Evolutionary conservation across 441 rosid species (phyloP), one percentile per base, ranked within the genome.

Genomic region (Pelargonium myrrhifolium): DNA sequence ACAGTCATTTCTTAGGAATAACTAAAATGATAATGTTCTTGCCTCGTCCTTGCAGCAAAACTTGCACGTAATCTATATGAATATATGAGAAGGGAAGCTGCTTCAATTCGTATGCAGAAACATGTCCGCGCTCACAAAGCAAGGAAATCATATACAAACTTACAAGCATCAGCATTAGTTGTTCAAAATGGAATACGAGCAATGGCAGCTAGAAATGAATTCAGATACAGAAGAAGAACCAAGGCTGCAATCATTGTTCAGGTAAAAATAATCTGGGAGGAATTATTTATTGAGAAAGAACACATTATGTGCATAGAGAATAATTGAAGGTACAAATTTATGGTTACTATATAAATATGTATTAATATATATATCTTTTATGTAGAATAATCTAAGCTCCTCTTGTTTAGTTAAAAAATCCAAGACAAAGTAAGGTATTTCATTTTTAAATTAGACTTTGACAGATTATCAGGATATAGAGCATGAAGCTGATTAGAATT

Each of bases 171-270:
- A 72, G 90, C 94, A 22, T 77, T 90, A 60, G 75, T 79, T 58
- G 75, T 93, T 78, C 99, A 96, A 85, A 87, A 96, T 49, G 93
- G 96, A 60, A 83, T 93, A 71, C 87, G 97, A 78, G 89, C 96
- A 62, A 96, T 96, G 99, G 84, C 85, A 72, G 97, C 98, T 26
- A 80, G 84, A 42, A 74, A 80, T 75, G 81, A 79, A 67, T 78
- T 76, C 70, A 73, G 85, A 74, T 75, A 74, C 74, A 82, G 79
- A 80, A 85, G 84, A 76, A 76, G 82, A 74, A 86, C 83, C 21
- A 84, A 85, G 70, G 90, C 90, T 39, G 83, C 89, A 72, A 85
- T 65, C 66, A 60, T 70, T 45, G 35, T 86, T 68, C 92, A 89
- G 92, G 95, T 88, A 77, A 10, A 14, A 47, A 59, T 1, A 31